A percentile compares a stretch with the other conserved stretches of the same genome.
Evolutionary conservation across 148 eudicot species (phyloP).

Genomic region (Chenopodium berlandieri): DNA sequence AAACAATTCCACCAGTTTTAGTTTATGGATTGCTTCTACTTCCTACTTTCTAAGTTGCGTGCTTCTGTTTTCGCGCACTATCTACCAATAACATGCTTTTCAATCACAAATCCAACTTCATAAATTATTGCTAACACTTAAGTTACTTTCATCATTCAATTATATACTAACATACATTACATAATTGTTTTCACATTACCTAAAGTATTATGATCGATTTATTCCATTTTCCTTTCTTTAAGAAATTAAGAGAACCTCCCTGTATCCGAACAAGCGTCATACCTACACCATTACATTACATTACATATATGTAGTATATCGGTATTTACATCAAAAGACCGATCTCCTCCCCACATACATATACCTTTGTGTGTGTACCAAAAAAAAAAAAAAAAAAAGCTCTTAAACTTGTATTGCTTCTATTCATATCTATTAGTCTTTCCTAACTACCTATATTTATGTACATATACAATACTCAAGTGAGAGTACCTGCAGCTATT

Average conservation of each 20-base stretch:
- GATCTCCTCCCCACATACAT: not conserved
- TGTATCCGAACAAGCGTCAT: not conserved
- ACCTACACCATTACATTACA: slow-evolving; percentile 16
- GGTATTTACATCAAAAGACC: slow-evolving; percentile 7
- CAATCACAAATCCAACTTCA: not conserved
- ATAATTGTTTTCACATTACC: not conserved
- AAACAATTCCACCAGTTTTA: too few relatives aligned
- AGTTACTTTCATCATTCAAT: not conserved
- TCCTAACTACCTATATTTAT: not conserved
- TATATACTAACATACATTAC: not conserved
- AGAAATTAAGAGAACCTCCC: not conserved
- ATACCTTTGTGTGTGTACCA: slow-evolving; percentile 5
- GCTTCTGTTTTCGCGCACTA: not conserved
- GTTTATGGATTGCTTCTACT: not conserved
- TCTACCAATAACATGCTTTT: not conserved
- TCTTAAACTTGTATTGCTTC: not conserved
- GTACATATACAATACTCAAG: not conserved
- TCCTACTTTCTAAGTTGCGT: slow-evolving; percentile 1
- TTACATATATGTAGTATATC: not conserved
- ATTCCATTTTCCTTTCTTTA: not conserved
- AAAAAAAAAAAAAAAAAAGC: not conserved
- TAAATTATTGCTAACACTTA: not conserved
- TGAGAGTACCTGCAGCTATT: not conserved
- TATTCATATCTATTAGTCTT: not conserved
- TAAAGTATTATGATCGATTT: not conserved